These are phyloP conservation scores for Hymenoscyphus occultus DNA, from an alignment of 2,329 filamentous ascomycete species.

Conservation along the genomic window DNA sequence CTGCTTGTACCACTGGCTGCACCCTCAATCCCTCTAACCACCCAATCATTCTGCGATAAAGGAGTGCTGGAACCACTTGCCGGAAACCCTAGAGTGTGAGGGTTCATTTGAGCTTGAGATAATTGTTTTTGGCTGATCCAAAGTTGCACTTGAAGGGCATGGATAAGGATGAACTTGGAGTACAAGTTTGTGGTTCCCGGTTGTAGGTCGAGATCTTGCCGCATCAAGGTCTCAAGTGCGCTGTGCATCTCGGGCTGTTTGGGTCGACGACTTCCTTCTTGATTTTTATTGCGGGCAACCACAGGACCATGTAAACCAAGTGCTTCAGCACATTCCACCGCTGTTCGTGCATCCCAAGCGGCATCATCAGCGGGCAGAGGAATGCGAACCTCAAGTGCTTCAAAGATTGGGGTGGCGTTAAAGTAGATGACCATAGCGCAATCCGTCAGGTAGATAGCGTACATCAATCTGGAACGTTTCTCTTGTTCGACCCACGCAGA, in stretches of 20 bases:
- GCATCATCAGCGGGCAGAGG: conserved; percentile 72
- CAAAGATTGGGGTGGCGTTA: conserved; percentile 62
- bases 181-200: conserved; percentile 67
- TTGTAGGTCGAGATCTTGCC: conserved; percentile 56
- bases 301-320: conserved; percentile 60
- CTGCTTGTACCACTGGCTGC: conserved; percentile 45
- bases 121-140: conserved; percentile 47
- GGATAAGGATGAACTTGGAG: conserved; percentile 71
- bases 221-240: conserved; percentile 59
- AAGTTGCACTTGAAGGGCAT: conserved; percentile 64
- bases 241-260: conserved; percentile 64
- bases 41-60: conserved; percentile 57
- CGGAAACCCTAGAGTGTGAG: conserved; percentile 25
- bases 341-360: conserved; percentile 64
- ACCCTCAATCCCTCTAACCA: conserved; percentile 43
- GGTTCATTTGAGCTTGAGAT: conserved; percentile 27
- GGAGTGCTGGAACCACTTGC: conserved; percentile 53
- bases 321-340: conserved; percentile 59
- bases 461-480: conserved; percentile 62
- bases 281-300: conserved; percentile 54
- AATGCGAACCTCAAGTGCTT: conserved; percentile 60
- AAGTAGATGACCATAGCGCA: conserved; percentile 67
- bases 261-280: conserved; percentile 58
- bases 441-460: conserved; percentile 63
- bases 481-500: conserved; percentile 67